Base-by-base conservation (phyloP, 2,329 filamentous ascomycete genomes). In the Trichothecium sympodiale region DNA sequence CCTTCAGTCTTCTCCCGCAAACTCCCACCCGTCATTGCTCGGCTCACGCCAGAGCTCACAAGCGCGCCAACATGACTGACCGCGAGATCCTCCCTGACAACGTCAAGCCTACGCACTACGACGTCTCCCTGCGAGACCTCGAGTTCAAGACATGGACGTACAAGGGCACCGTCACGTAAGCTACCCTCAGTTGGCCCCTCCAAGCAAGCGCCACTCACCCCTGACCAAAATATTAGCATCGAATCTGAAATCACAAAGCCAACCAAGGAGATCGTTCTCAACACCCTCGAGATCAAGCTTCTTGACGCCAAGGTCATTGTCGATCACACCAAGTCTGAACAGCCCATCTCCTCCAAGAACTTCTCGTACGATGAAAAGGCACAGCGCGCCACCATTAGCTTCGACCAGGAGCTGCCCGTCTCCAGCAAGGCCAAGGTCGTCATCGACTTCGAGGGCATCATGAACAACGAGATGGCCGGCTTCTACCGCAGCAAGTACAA, bases 401-500 rank as follows among this genome's bases (percentile, higher is more conserved):
- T 98, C 55, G 53, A 76, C 25, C 67, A 83, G 44, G 78, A 83
- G 50, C 65, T 95, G 25, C 71, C 79, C 14, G 65, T 73, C 23
- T 71, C 80, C 17, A 67, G 77, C 40, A 77, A 83, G 54, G 79
- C 80, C 17, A 55, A 67, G 5, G 59, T 94, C 29, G 65, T 70
- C 32, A 74, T 94, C 52, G 69, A 76, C 15, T 94, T 91, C 52
- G 71, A 82, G 49, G 88, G 85, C 41, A 79, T 71, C 40, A 81
- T 94, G 60, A 94, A 94, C 67, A 84, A 85, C 53, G 75, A 82
- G 44, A 94, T 94, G 86, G 81, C 84, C 40, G 87, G 88, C 29
- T 94, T 94, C 68, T 94, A 91, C 61, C 79, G 87, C 45, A 88
- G 84, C 52, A 87, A 91, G 64, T 98, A 98, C 63, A 94, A 86